Evolutionary conservation across 208 protist species (phyloP).

Genomic region (Leishmania arabica): DNA sequence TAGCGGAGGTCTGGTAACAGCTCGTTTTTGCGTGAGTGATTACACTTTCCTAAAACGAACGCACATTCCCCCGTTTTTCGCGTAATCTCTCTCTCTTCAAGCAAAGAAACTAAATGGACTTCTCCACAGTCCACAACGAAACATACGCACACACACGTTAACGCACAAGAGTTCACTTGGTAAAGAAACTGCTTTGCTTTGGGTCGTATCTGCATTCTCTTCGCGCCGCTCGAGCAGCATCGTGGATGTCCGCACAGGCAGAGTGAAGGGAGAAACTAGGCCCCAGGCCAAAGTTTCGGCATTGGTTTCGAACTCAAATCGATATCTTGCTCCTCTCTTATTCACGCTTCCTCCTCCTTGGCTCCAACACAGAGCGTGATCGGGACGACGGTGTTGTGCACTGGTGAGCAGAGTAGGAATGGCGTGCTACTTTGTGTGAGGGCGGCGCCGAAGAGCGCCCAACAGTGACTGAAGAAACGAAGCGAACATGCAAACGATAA

Average conservation of each 20-base stretch:
- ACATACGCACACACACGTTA: background rate
- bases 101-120: background rate
- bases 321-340: background rate
- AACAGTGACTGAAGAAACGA: background rate
- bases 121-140: background rate
- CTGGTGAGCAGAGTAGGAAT: background rate
- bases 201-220: background rate
- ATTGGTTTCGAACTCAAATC: background rate
- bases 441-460: background rate
- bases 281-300: background rate
- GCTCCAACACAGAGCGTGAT: background rate
- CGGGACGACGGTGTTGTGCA: background rate
- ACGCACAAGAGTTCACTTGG: background rate
- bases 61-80: conserved; percentile 1
- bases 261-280: background rate
- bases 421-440: too few species aligned
- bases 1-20: conserved; percentile 8
- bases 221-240: background rate
- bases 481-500: too few species aligned
- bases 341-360: background rate
- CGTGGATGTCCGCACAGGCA: background rate
- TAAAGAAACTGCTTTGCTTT: background rate
- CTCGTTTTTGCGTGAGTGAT: background rate
- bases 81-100: background rate
- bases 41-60: conserved; percentile 4